phyloP scores from a whole-genome alignment of 441 rosid genomes.

The Daphne laureola region DNA sequence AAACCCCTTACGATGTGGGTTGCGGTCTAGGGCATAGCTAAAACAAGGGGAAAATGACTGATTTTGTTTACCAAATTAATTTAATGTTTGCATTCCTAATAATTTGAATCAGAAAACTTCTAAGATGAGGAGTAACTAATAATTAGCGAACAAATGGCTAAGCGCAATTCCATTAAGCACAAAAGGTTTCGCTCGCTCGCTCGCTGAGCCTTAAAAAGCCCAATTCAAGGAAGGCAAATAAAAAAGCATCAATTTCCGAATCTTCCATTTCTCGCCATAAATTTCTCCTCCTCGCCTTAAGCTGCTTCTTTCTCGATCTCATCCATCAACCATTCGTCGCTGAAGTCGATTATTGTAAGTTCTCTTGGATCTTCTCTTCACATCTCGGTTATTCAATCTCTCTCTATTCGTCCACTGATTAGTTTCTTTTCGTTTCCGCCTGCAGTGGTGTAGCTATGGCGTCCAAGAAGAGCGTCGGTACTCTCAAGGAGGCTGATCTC shows the following conservation, averaged over 20 bases:
- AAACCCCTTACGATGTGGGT: too few relatives aligned
- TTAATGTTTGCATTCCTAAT: too few relatives aligned
- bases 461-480: conserved; percentile 78
- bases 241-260: background rate
- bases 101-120: too few relatives aligned
- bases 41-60: too few relatives aligned
- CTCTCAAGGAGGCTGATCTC: conserved; percentile 65
- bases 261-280: background rate
- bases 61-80: too few relatives aligned
- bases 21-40: too few relatives aligned
- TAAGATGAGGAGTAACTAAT: too few relatives aligned
- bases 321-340: background rate
- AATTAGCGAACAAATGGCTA: too few relatives aligned
- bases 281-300: background rate
- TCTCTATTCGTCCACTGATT: background rate
- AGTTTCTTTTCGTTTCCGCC: background rate
- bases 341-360: conserved; percentile 11
- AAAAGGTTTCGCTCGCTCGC: too few relatives aligned
- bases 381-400: background rate
- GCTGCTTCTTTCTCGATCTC: background rate
- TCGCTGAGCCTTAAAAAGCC: too few relatives aligned
- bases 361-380: conserved; percentile 14
- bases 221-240: too few relatives aligned
- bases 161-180: too few relatives aligned
- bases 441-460: conserved; percentile 37